phyloP scores from a whole-genome alignment of 2,329 filamentous ascomycete species.

The Aspergillus pseudoterreus region DNA sequence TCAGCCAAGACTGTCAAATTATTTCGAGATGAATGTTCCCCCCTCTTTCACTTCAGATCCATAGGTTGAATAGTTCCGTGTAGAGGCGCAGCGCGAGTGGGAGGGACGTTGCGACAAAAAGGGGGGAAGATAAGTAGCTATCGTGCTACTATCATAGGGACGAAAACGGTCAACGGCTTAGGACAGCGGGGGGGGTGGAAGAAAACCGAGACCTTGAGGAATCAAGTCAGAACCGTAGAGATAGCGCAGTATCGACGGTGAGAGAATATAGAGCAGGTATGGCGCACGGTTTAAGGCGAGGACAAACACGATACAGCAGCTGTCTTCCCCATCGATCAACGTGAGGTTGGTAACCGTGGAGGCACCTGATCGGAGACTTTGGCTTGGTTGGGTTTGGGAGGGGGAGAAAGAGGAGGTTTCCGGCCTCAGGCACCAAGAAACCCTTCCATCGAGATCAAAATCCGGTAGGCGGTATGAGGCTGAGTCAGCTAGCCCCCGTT shows the following conservation, averaged over 20 bases:
- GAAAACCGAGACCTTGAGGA: conserved; percentile 2
- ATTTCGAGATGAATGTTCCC: conserved; percentile 7
- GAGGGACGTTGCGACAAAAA: conserved; percentile 7
- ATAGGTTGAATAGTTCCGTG: conserved; percentile 13
- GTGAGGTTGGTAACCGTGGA: conserved; percentile 10
- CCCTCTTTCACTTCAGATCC: conserved; percentile 18
- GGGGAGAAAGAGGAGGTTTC: not conserved
- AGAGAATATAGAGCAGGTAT: not conserved
- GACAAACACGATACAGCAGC: conserved; percentile 5
- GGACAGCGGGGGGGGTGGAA: conserved; percentile 11
- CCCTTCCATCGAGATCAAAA: not conserved
- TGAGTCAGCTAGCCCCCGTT: too few relatives aligned
- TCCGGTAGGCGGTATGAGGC: not conserved
- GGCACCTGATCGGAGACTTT: conserved; percentile 7
- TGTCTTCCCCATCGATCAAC: conserved; percentile 8
- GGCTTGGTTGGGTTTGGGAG: conserved; percentile 4
- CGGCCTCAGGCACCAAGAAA: not conserved
- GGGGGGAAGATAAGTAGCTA: conserved; percentile 5
- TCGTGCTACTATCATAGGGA: conserved; percentile 18
- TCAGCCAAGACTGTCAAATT: conserved; percentile 16
- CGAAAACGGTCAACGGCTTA: conserved; percentile 20
- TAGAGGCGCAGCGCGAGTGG: conserved; percentile 6
- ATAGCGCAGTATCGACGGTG: not conserved
- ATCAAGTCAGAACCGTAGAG: not conserved
- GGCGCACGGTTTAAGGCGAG: not conserved